Evolutionary conservation across 345 rosid genomes (phyloP), one percentile per base, ranked within the genome.

Genomic region (Brassica incana): DNA sequence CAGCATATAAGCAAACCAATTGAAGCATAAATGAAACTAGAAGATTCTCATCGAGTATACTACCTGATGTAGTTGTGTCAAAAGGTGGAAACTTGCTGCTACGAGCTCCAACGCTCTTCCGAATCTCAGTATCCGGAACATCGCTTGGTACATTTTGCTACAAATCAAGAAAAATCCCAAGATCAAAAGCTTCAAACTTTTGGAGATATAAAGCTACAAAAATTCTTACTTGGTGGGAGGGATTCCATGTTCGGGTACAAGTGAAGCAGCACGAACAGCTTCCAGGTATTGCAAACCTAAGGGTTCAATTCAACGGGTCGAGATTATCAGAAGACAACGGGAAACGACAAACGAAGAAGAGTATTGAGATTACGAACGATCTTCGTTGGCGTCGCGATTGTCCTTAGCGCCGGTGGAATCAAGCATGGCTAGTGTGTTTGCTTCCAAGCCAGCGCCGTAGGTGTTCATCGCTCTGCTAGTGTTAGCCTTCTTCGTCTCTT

Each of bases 101-200:
- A 91, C 80, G 68, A 92, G 80, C 67, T 95, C 97, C 74, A 92
- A 75, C 52, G 90, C 85, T 62, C 71, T 87, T 45, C 91, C 97
- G 18, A 76, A 78, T 77, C 88, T 87, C 82, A 92, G 50, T 20
- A 90, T 89, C 80, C 85, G 75, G 14, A 92, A 91, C 58, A 93
- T 85, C 2, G 93, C 92, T 79, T 86, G 90, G 16, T 79, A 77
- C 93, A 95, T 90, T 85, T 91, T 90, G 78, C 97, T 95, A 74
- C 72, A 71, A 38, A 33, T 43, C 12, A 30, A 48, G 20, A 40
- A 12, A 29, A 9, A 20, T 30, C 9, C 48, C 27, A 43, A 20
- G 0, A 30, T 40, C 59, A 78, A 61, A 62, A 5, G 12, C 18
- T 1, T 18, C 14, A 58, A 18, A 58, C 52, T 62, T 69, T 0